Conservation (phyloP, 2,329 filamentous ascomycete genomes). For the Verticillium nubilum region DNA sequence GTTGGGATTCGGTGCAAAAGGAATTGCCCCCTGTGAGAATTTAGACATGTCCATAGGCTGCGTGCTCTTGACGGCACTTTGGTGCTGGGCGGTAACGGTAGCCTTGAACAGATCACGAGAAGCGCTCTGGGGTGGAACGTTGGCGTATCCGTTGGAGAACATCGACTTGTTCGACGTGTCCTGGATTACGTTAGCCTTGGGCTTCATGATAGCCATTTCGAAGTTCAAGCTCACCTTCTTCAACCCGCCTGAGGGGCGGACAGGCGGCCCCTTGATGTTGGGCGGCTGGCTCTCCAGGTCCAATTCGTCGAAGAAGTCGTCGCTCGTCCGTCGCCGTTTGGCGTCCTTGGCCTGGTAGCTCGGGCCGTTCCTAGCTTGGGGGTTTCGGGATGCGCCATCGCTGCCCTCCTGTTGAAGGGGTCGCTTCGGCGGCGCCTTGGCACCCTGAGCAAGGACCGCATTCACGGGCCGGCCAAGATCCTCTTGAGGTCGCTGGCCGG, state of each 20-base stretch:
- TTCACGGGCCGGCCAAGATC: slow-evolving; percentile 58
- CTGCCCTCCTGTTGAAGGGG: slow-evolving; percentile 60
- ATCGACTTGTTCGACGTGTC: slow-evolving; percentile 55
- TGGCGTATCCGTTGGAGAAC: slow-evolving; percentile 57
- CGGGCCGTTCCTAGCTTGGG: slow-evolving; percentile 45
- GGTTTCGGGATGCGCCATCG: slow-evolving; percentile 43
- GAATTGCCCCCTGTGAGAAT: slow-evolving; percentile 81
- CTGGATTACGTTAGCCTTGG: slow-evolving; percentile 26
- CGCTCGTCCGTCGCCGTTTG: slow-evolving; percentile 75
- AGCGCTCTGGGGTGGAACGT: slow-evolving; percentile 43
- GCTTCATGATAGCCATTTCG: not conserved
- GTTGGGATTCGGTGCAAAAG: slow-evolving; percentile 70
- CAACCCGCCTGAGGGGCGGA: slow-evolving; percentile 67
- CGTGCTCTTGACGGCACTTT: slow-evolving; percentile 54
- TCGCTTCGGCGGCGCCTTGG: slow-evolving; percentile 71
- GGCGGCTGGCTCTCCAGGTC: slow-evolving; percentile 53
- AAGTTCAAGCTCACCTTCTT: slow-evolving; percentile 54
- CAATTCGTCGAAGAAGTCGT: slow-evolving; percentile 61
- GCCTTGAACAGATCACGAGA: slow-evolving; percentile 59
- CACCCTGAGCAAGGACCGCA: slow-evolving; percentile 53
- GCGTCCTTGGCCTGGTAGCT: slow-evolving; percentile 64
- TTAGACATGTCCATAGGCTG: slow-evolving; percentile 82
- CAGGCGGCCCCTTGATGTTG: slow-evolving; percentile 73
- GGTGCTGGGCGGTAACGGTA: slow-evolving; percentile 61
- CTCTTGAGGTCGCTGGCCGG: slow-evolving; percentile 46